A percentile compares a stretch with the other conserved stretches of the same genome.
phyloP scores from a whole-genome alignment of 371 early-diverging fungal genomes.

The Mucor circinelloides region DNA sequence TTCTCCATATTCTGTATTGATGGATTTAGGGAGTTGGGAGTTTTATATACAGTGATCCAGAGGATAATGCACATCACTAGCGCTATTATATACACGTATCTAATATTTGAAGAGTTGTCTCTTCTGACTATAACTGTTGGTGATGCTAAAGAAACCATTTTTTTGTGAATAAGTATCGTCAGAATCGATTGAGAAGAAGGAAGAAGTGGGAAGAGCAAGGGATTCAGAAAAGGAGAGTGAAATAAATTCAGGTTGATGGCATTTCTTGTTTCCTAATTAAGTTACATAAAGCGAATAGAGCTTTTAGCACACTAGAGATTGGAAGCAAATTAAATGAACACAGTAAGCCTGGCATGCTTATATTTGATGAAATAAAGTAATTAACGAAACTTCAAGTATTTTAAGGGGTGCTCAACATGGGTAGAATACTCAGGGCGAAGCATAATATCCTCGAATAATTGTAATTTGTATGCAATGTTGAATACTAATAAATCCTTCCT shows the following conservation, averaged over 20 bases:
- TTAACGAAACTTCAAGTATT: neutral
- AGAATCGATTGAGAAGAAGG: neutral
- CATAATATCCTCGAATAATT: neutral
- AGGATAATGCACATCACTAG: slow-evolving; percentile 6
- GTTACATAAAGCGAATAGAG: neutral
- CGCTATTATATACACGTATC: slow-evolving; percentile 2
- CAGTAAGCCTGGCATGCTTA: neutral
- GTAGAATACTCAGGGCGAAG: neutral
- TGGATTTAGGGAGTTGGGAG: neutral
- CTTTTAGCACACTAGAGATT: neutral
- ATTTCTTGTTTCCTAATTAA: slow-evolving; percentile 5
- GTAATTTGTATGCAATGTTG: neutral
- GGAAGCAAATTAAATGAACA: neutral
- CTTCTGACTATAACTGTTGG: neutral
- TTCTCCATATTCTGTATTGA: neutral
- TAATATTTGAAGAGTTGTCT: neutral
- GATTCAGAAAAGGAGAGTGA: neutral
- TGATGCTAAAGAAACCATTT: neutral
- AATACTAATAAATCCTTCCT: neutral
- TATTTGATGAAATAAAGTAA: neutral
- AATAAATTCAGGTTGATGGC: neutral
- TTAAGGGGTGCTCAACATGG: neutral
- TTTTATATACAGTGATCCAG: slow-evolving; percentile 15
- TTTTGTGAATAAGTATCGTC: neutral
- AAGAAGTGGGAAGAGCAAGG: neutral